Percentiles rank a stretch among this genome's conserved stretches.
These are phyloP conservation scores for Corniculantispora saksenae DNA, from an alignment of 2,329 filamentous ascomycete genomes.

Conservation along the genomic window DNA sequence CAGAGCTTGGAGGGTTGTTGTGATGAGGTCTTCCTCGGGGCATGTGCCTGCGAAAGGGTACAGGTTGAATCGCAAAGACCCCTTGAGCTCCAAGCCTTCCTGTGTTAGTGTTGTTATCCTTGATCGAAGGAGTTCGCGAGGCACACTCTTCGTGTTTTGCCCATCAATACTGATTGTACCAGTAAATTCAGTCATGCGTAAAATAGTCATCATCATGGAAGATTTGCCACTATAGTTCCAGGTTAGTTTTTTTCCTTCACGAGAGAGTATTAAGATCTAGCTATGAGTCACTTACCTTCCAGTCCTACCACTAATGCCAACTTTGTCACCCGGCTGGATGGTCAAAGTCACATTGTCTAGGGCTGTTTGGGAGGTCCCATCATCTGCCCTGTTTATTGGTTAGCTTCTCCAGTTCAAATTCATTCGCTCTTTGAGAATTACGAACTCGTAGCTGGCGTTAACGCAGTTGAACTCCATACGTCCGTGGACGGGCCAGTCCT, in stretches of 20 bases:
- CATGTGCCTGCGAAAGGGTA: slow-evolving; percentile 2
- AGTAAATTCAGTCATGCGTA: slow-evolving; percentile 3
- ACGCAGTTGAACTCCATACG: neutral
- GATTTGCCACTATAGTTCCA: slow-evolving; percentile 10
- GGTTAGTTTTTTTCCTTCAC: neutral
- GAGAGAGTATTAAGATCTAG: neutral
- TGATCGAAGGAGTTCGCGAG: slow-evolving; percentile 41
- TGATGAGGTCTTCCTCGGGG: neutral
- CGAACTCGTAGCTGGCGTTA: neutral
- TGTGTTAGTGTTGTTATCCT: slow-evolving; percentile 47
- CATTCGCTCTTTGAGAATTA: neutral
- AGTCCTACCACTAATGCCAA: slow-evolving; percentile 6
- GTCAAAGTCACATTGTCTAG: neutral
- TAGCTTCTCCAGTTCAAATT: neutral
- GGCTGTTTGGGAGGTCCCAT: neutral
- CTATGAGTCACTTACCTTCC: neutral
- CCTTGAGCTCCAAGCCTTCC: slow-evolving; percentile 45
- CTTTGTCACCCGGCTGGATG: neutral
- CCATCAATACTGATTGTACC: slow-evolving; percentile 43
- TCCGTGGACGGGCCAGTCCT: neutral
- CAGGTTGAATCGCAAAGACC: slow-evolving; percentile 45
- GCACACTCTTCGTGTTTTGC: slow-evolving; percentile 39
- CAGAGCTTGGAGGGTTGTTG: neutral
- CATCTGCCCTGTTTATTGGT: neutral
- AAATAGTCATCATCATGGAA: neutral